Percentiles rank a stretch among this genome's conserved stretches.
These are phyloP conservation scores for Lycium ferocissimum DNA, from an alignment of 257 asterid species.

Conservation along the genomic window DNA sequence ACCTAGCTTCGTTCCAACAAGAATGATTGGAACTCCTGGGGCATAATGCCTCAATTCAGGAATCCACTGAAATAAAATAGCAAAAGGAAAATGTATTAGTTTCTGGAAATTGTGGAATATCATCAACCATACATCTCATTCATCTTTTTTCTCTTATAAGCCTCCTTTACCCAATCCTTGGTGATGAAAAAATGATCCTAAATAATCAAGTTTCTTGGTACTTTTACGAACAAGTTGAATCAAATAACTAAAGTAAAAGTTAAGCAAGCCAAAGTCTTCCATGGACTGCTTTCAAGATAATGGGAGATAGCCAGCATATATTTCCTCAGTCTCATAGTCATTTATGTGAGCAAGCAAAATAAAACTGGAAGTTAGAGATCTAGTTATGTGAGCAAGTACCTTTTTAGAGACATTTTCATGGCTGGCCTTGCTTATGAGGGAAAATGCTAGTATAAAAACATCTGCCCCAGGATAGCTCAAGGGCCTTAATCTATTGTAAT, in stretches of 20 bases:
- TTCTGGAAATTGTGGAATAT: neutral
- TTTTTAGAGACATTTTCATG: constrained; percentile 78
- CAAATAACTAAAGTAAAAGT: neutral
- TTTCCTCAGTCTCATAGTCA: neutral
- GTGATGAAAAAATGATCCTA: neutral
- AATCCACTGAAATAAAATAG: constrained; percentile 72
- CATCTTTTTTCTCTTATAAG: neutral
- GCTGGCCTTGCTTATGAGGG: constrained; percentile 93
- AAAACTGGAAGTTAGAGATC: neutral
- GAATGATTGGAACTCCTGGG: constrained; percentile 84
- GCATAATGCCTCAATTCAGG: constrained; percentile 93
- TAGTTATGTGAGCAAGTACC: constrained; percentile 40
- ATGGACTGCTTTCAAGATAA: constrained; percentile 11
- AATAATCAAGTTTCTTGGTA: neutral
- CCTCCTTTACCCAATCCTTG: constrained; percentile 9
- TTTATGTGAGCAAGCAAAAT: neutral
- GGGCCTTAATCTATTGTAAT: constrained; percentile 84
- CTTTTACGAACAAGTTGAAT: neutral
- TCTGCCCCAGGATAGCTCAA: constrained; percentile 96
- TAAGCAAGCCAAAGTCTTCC: neutral
- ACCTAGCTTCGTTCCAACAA: constrained; percentile 97
- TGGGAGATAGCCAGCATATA: neutral
- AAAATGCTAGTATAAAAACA: constrained; percentile 87
- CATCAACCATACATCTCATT: constrained; percentile 28
- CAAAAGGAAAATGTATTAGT: constrained; percentile 28